Evolutionary conservation across 176 grass and related monocot genomes (phyloP).

Genomic region (Cocos nucifera): DNA sequence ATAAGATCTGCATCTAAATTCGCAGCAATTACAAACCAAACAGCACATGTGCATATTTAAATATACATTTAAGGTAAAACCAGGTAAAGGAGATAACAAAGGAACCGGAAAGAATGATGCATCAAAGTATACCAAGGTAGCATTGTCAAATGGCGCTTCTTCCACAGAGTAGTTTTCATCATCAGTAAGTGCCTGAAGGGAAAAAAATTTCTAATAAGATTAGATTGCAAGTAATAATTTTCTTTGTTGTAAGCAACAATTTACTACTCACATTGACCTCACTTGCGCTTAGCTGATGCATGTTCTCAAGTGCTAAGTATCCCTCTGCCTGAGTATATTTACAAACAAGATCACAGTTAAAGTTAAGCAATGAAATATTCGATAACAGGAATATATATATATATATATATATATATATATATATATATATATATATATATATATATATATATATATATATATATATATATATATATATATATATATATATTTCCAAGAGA

Average conservation of each 20-base stretch:
- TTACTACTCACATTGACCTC: slow-evolving; percentile 17
- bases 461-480: too few relatives aligned
- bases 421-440: too few relatives aligned
- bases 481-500: too few relatives aligned
- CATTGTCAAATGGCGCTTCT: slow-evolving; percentile 18
- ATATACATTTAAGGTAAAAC: too few relatives aligned
- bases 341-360: background rate
- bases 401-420: too few relatives aligned
- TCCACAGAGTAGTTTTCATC: background rate
- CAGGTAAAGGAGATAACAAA: too few relatives aligned
- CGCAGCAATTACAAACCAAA: too few relatives aligned
- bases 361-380: too few relatives aligned
- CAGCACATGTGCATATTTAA: too few relatives aligned
- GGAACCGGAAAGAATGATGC: background rate
- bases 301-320: slow-evolving; percentile 56
- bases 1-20: too few relatives aligned
- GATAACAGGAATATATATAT: too few relatives aligned
- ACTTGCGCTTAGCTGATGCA: slow-evolving; percentile 3
- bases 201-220: background rate
- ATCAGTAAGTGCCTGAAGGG: slow-evolving; percentile 20
- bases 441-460: too few relatives aligned
- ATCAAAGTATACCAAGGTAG: slow-evolving; percentile 49
- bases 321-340: slow-evolving; percentile 33
- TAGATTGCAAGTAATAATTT: background rate
- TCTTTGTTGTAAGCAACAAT: slow-evolving; percentile 1